phyloP scores from a whole-genome alignment of 2,329 filamentous ascomycete genomes.

The Fusarium nurragi region DNA sequence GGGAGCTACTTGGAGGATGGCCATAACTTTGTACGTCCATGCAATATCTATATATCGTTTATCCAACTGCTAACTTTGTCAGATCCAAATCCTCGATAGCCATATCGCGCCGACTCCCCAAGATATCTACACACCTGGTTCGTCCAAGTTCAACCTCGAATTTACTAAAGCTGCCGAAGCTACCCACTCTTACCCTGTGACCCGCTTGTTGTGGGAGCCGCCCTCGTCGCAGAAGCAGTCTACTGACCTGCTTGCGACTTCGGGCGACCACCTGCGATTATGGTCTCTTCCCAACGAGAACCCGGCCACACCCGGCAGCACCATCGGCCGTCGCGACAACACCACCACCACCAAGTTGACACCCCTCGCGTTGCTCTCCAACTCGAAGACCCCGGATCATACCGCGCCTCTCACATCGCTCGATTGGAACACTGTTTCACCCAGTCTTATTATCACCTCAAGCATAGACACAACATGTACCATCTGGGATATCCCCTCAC shows the following conservation, averaged over 20 bases:
- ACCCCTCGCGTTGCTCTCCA: constrained; percentile 90
- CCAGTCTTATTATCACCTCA: constrained; percentile 96
- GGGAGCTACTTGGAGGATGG: constrained; percentile 98
- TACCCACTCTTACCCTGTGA: constrained; percentile 97
- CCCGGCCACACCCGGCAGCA: constrained; percentile 67
- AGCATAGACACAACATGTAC: constrained; percentile 99
- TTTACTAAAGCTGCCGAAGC: constrained; percentile 95
- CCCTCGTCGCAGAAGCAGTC: constrained; percentile 94
- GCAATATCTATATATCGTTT: background rate
- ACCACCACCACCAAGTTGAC: constrained; percentile 80
- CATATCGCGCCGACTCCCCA: constrained; percentile 77
- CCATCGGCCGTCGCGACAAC: constrained; percentile 71
- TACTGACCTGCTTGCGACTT: constrained; percentile 93
- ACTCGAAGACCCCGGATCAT: constrained; percentile 98
- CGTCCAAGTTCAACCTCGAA: constrained; percentile 80
- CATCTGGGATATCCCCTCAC: constrained; percentile 98
- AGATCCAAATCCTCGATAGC: constrained; percentile 98
- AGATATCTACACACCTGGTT: constrained; percentile 74
- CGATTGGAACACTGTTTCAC: constrained; percentile 98
- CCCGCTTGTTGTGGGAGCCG: constrained; percentile 93
- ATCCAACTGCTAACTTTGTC: constrained; percentile 12
- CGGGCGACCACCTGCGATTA: constrained; percentile 89
- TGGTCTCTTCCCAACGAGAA: constrained; percentile 88
- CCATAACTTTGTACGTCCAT: constrained; percentile 82
- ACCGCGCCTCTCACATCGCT: constrained; percentile 95